These are phyloP conservation scores for Avena eriantha DNA, from an alignment of 176 grass and related monocot species.

Conservation along the genomic window DNA sequence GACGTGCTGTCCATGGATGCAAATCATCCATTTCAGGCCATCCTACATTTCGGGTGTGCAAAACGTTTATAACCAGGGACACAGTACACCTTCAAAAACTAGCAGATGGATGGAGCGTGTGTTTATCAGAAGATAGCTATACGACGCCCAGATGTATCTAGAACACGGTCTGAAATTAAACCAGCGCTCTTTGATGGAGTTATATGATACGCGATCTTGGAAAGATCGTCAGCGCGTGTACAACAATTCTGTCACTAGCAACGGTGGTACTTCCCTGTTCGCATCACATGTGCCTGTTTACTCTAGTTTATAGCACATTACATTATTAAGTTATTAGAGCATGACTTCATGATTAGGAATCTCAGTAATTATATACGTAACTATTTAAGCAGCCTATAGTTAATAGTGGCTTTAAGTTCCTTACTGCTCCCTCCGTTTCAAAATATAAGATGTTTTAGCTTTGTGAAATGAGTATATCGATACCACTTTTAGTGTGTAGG, in stretches of 20 bases:
- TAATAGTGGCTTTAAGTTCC: no score
- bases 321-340: not conserved
- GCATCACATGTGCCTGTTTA: not conserved
- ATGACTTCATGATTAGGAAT: not conserved
- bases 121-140: not conserved
- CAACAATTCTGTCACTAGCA: not conserved
- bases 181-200: not conserved
- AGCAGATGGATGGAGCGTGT: not conserved
- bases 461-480: no score
- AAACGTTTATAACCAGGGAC: conserved; percentile 5
- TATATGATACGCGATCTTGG: not conserved
- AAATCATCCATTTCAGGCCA: conserved; percentile 2
- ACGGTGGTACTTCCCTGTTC: not conserved
- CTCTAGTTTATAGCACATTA: not conserved
- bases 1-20: not conserved
- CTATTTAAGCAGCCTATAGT: no score
- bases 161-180: not conserved
- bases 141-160: not conserved
- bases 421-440: no score
- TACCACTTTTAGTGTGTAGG: no score
- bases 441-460: no score
- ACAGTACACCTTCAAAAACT: not conserved
- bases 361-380: not conserved
- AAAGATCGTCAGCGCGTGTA: not conserved
- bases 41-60: not conserved